Evolutionary conservation across 257 asterid genomes (phyloP), one percentile per base, ranked within the genome.

Genomic region (Gentiana straminea): DNA sequence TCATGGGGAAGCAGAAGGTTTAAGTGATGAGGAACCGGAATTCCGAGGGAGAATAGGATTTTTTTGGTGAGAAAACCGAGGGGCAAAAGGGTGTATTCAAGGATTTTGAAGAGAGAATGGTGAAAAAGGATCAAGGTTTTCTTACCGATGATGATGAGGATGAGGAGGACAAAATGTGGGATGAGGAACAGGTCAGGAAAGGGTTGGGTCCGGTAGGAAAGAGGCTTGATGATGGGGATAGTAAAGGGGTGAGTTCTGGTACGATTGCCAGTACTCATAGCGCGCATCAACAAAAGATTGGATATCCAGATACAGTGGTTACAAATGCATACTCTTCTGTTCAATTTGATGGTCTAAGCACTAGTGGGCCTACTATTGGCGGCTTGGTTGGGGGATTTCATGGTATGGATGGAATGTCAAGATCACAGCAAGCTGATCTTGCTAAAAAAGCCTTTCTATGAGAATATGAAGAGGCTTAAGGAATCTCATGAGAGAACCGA

Each of bases 11-110:
- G 90, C 85, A 0, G 97, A 88, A 44, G 99, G 99, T 9, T 79
- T 92, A 81, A 92, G 97, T 34, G 99, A 92, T 3, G 97, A 92
- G 82, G 97, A 92, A 70, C 99, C 99, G 0, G 99, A 92, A 68
- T 76, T 71, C 70, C 78, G 56, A 58, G 83, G 94, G 34, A 83
- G 99, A 71, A 88, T 88, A 38, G 95, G 95, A 32, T 88, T 92
- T 61, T 61, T 77, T 81, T 4, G 99, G 93, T 48, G 95, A 81
- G 9, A 83, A 83, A 61, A 63, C 72, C 54, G 86, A 76, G 10
- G 70, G 75, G 35, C 84, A 71, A 38, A 83, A 80, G 62, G 99
- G 97, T 0, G 95, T 91, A 61, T 92, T 92, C 58, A 97, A 85
- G 64, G 86, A 68, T 64, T 81, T 83, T 64, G 98, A 83, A 68